Base-by-base conservation (phyloP, 345 rosid genomes). In the Boechera divaricarpa region DNA sequence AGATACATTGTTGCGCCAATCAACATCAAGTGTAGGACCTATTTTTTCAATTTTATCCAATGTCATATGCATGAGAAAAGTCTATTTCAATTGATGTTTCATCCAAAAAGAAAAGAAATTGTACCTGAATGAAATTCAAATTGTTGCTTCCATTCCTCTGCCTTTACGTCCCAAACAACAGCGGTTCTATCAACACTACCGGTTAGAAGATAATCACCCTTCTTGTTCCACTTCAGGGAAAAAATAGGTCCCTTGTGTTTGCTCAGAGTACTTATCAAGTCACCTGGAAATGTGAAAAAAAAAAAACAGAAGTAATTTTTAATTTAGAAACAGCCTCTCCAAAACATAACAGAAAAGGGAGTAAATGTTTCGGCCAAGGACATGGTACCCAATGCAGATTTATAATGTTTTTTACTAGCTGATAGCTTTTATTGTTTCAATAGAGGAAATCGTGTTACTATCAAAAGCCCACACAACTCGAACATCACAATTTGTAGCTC, bases 1-100 rank as follows among this genome's bases (percentile, higher is more conserved):
- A 42, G 99, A 96, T 64, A 84, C 82, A 84, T 96, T 91, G 82
- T 87, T 93, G 65, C 98, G 94, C 99, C 98, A 96, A 79, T 96
- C 99, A 76, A 96, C 98, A 82, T 96, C 99, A 85, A 96, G 98
- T 32, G 93, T 91, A 52, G 98, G 98, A 65, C 99, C 99, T 96
- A 62, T 24, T 57, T 36, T 56, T 35, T 29, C 53, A 79, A 64
- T 49, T 49, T 18, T 26, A 35, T n/a, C 42, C 55, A 67, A 38
- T 51, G 18, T 39, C 64, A 68, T 29, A 63, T 58, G 18, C 60
- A 64, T 16, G 15, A 57, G 11, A 49, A 24, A 47, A 53, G 3
- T 31, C 15, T 4, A 39, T 64, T 68, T 35, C 69, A 15, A 36
- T 26, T 15, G 44, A 7, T 48, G 49, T 10, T 75, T 29, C 33